Evolutionary conservation across 352 stramenopile species (phyloP).

Genomic region (Pythium pyrilobum): DNA sequence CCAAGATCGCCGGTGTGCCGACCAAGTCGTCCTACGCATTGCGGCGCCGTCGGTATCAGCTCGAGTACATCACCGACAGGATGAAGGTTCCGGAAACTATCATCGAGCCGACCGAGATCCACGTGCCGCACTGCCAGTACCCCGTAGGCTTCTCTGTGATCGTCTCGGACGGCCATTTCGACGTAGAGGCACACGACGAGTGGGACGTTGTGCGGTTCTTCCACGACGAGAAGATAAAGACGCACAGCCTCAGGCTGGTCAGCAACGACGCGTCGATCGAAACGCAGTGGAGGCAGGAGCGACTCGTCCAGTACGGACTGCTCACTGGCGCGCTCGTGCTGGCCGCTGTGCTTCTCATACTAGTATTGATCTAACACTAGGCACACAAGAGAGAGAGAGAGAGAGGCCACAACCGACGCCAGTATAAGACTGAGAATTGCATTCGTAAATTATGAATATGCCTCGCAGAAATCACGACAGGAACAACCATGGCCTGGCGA

Average conservation of each 20-base stretch:
- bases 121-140: slow-evolving; percentile 75
- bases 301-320: slow-evolving; percentile 2
- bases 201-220: slow-evolving; percentile 56
- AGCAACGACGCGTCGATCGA: slow-evolving; percentile 16
- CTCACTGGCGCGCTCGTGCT: not conserved
- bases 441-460: too few species aligned
- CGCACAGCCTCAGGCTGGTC: slow-evolving; percentile 9
- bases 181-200: slow-evolving; percentile 39
- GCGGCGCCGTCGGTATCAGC: slow-evolving; percentile 42
- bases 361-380: too few species aligned
- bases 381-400: too few species aligned
- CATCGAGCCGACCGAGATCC: slow-evolving; percentile 43
- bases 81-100: slow-evolving; percentile 25
- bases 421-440: too few species aligned
- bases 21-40: slow-evolving; percentile 56
- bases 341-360: not conserved
- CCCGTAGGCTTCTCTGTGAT: slow-evolving; percentile 46
- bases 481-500: too few species aligned
- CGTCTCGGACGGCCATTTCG: slow-evolving; percentile 57
- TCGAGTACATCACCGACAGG: slow-evolving; percentile 38
- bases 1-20: slow-evolving; percentile 59
- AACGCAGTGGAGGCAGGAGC: slow-evolving; percentile 6
- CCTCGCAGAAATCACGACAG: too few species aligned
- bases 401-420: too few species aligned
- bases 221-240: slow-evolving; percentile 34